A percentile compares a stretch with the other conserved stretches of the same genome.
phyloP scores from a whole-genome alignment of 1,284 basidiomycete species.

The Ceratobasidium sp. region DNA sequence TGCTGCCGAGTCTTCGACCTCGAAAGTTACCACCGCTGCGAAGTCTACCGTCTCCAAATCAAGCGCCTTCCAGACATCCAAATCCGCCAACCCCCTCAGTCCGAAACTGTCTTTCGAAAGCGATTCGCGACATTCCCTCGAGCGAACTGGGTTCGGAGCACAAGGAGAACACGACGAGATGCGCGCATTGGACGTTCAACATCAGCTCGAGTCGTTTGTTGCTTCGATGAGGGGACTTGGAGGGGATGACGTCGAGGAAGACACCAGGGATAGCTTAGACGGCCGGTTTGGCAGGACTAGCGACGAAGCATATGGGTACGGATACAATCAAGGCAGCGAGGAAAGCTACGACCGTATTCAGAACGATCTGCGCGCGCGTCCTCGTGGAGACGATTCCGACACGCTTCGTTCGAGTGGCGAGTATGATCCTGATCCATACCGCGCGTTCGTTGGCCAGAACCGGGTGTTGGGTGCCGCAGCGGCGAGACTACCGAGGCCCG shows the following conservation, averaged over 20 bases:
- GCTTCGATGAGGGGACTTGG: conserved; percentile 23
- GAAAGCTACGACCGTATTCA: conserved; percentile 5
- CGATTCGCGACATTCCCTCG: conserved; percentile 10
- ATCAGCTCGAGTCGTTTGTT: conserved; percentile 39
- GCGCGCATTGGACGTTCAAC: conserved; percentile 34
- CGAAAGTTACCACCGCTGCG: not conserved
- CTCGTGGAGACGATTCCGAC: conserved; percentile 26
- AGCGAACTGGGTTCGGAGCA: conserved; percentile 22
- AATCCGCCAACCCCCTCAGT: conserved; percentile 8
- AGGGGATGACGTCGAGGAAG: conserved; percentile 3
- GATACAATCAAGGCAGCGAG: not conserved
- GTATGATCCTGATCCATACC: conserved; percentile 37
- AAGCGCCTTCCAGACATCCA: not conserved
- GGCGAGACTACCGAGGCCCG: conserved; percentile 13
- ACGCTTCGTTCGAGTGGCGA: conserved; percentile 37
- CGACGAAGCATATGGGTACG: not conserved
- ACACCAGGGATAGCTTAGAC: not conserved
- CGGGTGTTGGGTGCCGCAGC: not conserved
- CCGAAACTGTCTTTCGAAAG: conserved; percentile 20
- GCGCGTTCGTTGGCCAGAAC: not conserved
- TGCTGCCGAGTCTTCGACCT: not conserved
- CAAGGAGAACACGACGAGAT: conserved; percentile 26
- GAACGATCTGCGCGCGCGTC: not conserved
- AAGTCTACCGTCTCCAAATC: conserved; percentile 9
- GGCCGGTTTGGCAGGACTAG: conserved; percentile 2